These are phyloP conservation scores for Nakazawaea wyomingensis DNA, from an alignment of 805 yeast species.

Conservation along the genomic window DNA sequence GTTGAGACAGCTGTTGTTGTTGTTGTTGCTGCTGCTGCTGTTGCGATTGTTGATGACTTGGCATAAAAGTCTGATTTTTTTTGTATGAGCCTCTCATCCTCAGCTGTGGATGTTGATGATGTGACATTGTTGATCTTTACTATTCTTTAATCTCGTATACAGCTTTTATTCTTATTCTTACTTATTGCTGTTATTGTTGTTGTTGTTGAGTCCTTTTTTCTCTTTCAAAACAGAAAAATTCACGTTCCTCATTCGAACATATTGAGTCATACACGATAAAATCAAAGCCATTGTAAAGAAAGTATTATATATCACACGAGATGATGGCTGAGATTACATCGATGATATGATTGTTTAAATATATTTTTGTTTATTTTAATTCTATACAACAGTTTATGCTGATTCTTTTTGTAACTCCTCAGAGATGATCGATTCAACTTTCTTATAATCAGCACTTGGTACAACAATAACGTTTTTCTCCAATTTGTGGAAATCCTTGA, in stretches of 20 bases:
- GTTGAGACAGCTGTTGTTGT: slow-evolving; percentile 1
- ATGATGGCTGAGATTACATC: too few species aligned
- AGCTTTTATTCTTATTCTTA: background rate
- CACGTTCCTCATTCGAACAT: background rate
- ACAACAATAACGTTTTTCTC: slow-evolving; percentile 71
- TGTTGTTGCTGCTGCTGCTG: slow-evolving; percentile 3
- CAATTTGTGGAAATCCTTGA: slow-evolving; percentile 62
- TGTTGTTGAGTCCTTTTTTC: background rate
- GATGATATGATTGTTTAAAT: too few species aligned
- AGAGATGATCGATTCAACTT: slow-evolving; percentile 70
- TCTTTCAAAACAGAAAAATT: background rate
- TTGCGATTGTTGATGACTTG: too few species aligned
- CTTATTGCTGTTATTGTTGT: slow-evolving; percentile 6
- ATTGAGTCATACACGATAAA: background rate
- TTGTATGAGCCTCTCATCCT: slow-evolving; percentile 6
- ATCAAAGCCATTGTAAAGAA: too few species aligned
- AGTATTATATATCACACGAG: too few species aligned
- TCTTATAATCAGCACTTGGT: slow-evolving; percentile 66
- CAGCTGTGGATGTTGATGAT: slow-evolving; percentile 7
- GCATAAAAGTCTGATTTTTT: slow-evolving; percentile 1
- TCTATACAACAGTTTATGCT: background rate
- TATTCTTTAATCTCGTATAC: background rate
- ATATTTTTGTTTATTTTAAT: slow-evolving; percentile 4
- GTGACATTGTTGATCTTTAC: slow-evolving; percentile 1
- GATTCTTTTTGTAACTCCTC: slow-evolving; percentile 57